Conservation (phyloP, 2,329 filamentous ascomycete genomes). For the Pestalotiopsis sp. region DNA sequence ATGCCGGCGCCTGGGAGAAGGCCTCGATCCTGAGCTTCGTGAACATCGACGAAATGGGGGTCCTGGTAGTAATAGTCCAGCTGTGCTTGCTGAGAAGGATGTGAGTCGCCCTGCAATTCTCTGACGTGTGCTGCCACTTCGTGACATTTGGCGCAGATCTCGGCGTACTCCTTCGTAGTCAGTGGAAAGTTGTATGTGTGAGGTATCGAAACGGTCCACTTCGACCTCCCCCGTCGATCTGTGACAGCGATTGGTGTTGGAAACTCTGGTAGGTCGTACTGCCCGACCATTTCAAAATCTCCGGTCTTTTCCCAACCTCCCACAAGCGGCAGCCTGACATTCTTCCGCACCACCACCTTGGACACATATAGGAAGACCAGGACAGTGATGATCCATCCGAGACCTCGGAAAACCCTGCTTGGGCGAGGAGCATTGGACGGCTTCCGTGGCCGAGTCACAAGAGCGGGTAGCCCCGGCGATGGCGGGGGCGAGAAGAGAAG, state of each 20-base stretch:
- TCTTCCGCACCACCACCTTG: conserved; percentile 33
- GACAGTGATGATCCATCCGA: conserved; percentile 56
- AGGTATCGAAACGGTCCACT: conserved; percentile 84
- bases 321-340: conserved; percentile 33
- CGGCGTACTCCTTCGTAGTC: conserved; percentile 63
- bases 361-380: conserved; percentile 54
- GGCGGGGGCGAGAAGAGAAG: conserved; percentile 69
- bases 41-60: conserved; percentile 73
- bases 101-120: conserved; percentile 47
- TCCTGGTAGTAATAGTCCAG: conserved; percentile 64
- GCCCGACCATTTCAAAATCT: conserved; percentile 69
- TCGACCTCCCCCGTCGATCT: conserved; percentile 64
- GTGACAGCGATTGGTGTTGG: conserved; percentile 73
- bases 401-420: conserved; percentile 57
- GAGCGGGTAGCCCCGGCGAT: conserved; percentile 71
- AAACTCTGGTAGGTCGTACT: conserved; percentile 68
- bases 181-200: conserved; percentile 68
- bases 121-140: conserved; percentile 64
- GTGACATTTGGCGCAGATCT: conserved; percentile 69
- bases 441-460: conserved; percentile 67
- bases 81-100: conserved; percentile 46
- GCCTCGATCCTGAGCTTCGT: conserved; percentile 68
- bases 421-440: conserved; percentile 58
- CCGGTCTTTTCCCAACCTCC: conserved; percentile 42
- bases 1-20: conserved; percentile 55